Evolutionary conservation across 345 rosid genomes (phyloP).

Genomic region (Hypericum perforatum): DNA sequence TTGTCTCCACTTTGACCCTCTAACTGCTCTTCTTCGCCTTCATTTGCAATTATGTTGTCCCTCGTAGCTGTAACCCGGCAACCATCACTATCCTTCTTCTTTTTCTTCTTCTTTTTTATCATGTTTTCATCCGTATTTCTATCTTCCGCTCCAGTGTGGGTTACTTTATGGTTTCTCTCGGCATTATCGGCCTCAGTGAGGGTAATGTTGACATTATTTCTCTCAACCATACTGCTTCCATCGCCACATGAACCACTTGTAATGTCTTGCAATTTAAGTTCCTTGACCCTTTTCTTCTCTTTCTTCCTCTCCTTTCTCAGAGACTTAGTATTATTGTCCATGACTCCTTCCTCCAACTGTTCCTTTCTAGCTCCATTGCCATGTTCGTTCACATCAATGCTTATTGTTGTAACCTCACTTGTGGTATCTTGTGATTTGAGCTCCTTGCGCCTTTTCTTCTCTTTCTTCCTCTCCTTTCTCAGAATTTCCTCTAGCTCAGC

Average conservation of each 20-base stretch:
- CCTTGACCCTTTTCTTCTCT: not conserved
- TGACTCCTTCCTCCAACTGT: not conserved
- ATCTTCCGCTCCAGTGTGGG: not conserved
- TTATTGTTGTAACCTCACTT: not conserved
- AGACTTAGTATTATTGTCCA: not conserved
- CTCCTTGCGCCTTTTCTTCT: not conserved
- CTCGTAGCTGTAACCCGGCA: not conserved
- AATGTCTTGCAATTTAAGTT: not conserved
- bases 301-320: slow-evolving; percentile 1
- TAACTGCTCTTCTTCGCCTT: not conserved
- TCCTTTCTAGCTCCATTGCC: not conserved
- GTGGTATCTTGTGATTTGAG: too few species aligned
- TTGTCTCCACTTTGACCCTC: not conserved
- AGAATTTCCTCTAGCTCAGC: too few species aligned
- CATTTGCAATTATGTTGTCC: not conserved
- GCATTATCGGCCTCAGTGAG: not conserved
- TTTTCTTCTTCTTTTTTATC: slow-evolving; percentile 1
- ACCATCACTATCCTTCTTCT: not conserved
- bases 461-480: not conserved
- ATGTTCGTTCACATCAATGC: not conserved
- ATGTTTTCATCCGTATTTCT: not conserved
- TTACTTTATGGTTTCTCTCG: not conserved
- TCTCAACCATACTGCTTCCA: not conserved
- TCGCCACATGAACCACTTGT: not conserved
- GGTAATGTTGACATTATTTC: not conserved